These are phyloP conservation scores for Paramecium bursaria DNA, from an alignment of 73 alveolate genomes.

Conservation along the genomic window DNA sequence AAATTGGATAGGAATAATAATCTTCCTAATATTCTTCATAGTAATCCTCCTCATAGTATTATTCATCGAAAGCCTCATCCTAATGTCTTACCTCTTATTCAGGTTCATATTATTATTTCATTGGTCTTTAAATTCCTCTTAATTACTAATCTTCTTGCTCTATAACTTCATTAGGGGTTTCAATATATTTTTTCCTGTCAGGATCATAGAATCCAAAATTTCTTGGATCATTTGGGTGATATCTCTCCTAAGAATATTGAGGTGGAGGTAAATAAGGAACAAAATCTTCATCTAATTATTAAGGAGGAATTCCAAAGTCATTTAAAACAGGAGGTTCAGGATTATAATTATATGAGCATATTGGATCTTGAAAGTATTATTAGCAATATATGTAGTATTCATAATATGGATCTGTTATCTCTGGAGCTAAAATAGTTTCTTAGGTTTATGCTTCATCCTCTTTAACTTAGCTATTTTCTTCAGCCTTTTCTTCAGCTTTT, in stretches of 20 bases:
- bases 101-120: slow-evolving; percentile 16
- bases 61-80: slow-evolving; percentile 38
- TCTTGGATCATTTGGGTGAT: slow-evolving; percentile 53
- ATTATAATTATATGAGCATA: neutral
- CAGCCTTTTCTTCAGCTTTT: neutral
- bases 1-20: neutral
- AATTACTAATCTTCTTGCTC: neutral
- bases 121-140: neutral
- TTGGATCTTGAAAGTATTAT: neutral
- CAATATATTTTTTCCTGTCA: slow-evolving; percentile 17
- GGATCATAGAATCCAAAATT: neutral
- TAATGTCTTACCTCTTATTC: neutral
- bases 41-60: neutral
- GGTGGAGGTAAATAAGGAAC: neutral
- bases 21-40: slow-evolving; percentile 23
- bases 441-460: slow-evolving; percentile 3
- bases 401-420: neutral
- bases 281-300: slow-evolving; percentile 15
- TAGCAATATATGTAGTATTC: neutral
- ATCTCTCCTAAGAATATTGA: neutral
- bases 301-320: neutral
- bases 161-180: slow-evolving; percentile 28
- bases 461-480: neutral
- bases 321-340: neutral
- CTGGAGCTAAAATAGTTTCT: no score